These are phyloP conservation scores for Sporisorium sorghi DNA, from an alignment of 1,284 basidiomycete species.

Conservation along the genomic window DNA sequence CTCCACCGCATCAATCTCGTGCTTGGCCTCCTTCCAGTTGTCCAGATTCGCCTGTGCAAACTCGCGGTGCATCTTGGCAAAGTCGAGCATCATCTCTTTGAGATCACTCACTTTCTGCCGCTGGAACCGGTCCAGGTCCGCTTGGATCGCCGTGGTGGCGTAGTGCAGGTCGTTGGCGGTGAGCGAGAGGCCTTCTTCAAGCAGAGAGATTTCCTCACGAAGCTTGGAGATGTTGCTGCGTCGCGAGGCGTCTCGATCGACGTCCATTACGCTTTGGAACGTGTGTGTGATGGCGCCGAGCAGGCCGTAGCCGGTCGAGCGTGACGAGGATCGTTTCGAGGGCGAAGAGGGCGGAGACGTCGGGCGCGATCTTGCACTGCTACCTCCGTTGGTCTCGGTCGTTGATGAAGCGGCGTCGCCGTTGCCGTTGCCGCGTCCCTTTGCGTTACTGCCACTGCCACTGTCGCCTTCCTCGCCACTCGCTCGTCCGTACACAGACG, in stretches of 20 bases:
- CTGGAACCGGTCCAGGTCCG: constrained; percentile 97
- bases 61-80: constrained; percentile 90
- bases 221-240: constrained; percentile 93
- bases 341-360: constrained; percentile 38
- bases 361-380: constrained; percentile 20
- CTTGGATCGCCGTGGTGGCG: constrained; percentile 93
- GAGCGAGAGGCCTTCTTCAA: constrained; percentile 64
- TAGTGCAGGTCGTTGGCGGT: constrained; percentile 80
- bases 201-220: constrained; percentile 81
- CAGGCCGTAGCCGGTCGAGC: constrained; percentile 74
- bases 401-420: neutral
- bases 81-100: constrained; percentile 87
- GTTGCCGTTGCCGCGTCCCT: neutral
- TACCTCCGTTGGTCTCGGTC: constrained; percentile 1
- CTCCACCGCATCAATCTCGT: constrained; percentile 87
- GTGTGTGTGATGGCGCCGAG: constrained; percentile 93
- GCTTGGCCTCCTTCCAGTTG: constrained; percentile 94
- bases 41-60: constrained; percentile 83
- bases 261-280: constrained; percentile 97
- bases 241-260: constrained; percentile 94
- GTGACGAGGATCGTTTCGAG: constrained; percentile 39
- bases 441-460: neutral
- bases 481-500: constrained; percentile 35
- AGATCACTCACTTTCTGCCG: constrained; percentile 97
- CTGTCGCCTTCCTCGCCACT: constrained; percentile 26